phyloP scores from a whole-genome alignment of 257 asterid genomes.

The Primulina tabacum region DNA sequence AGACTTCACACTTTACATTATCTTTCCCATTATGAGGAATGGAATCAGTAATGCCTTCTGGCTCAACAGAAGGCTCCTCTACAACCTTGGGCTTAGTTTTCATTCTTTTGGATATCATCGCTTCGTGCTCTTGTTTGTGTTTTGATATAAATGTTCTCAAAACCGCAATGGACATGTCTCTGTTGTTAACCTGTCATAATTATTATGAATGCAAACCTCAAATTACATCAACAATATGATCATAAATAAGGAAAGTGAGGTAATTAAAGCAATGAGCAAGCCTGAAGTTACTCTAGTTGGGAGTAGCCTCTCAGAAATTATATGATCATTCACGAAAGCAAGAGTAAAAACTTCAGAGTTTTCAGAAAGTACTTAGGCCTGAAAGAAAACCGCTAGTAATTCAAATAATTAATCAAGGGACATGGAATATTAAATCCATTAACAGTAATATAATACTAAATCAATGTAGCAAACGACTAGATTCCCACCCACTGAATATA shows the following conservation, averaged over 20 bases:
- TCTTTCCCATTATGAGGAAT: slow-evolving; percentile 34
- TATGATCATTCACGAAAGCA: too few relatives aligned
- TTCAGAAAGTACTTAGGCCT: not conserved
- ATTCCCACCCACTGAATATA: not conserved
- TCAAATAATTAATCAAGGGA: not conserved
- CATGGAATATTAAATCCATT: not conserved
- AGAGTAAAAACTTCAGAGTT: too few relatives aligned
- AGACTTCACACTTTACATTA: slow-evolving; percentile 44
- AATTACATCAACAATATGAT: not conserved
- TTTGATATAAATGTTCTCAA: slow-evolving; percentile 72
- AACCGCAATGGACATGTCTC: slow-evolving; percentile 96
- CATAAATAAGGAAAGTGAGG: not conserved
- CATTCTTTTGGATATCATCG: slow-evolving; percentile 40
- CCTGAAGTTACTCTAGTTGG: not conserved
- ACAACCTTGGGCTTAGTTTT: slow-evolving; percentile 43
- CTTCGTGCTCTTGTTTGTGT: slow-evolving; percentile 68
- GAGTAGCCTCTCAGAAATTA: too few relatives aligned
- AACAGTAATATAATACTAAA: not conserved
- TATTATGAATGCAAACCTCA: slow-evolving; percentile 11
- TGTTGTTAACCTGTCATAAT: slow-evolving; percentile 70
- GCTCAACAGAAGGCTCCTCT: slow-evolving; percentile 32
- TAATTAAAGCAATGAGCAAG: slow-evolving; percentile 7
- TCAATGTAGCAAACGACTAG: slow-evolving; percentile 7
- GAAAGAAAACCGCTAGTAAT: not conserved
- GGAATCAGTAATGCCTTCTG: slow-evolving; percentile 29